Base-by-base conservation (phyloP, 129 eudicot genomes). In the Logfia minima region DNA sequence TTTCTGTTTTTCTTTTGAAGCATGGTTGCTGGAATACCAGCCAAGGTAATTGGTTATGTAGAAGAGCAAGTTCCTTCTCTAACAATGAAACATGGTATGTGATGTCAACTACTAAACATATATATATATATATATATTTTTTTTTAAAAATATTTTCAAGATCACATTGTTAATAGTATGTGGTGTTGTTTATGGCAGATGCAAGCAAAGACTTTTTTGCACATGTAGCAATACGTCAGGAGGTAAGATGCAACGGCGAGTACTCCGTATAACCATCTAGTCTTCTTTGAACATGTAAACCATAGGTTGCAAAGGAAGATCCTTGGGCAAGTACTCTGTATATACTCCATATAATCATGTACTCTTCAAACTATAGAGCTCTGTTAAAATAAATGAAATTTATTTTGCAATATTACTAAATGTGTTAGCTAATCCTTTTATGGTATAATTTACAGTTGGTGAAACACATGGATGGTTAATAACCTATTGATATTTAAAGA, bases 51-150 rank as follows among this genome's bases (percentile, higher is more conserved):
- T 37, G 94, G 90, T 74, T 86, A 89, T 86, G 87, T 78, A 66
- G 87, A 80, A 63, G 87, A 89, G 71, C 87, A 77, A 80, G 90
- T 86, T 81, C 94, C 94, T 68, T 89, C 94, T 74, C 68, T 89
- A 80, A 84, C 94, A 70, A 89, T 89, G 94, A 89, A 86, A 67
- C 94, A 89, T 82, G 94, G 94, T 89, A 86, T 61, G 87, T 71
- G 14, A 52, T 26, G 35, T 26, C 18, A 0, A 62, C 26, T 7
- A n/a, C 63, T 58, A 22, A 62, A 5, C 24, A 22, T 4, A 3
- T 32, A 4, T 32, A 4, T 18, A n/a, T n/a, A n/a, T n/a, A n/a
- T n/a, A n/a, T n/a, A n/a, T n/a, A n/a, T 6, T 68, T 56, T 2
- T 11, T 29, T 18, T 55, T 14, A 1, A n/a, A 55, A 5, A 19